phyloP scores from a whole-genome alignment of 805 yeast genomes.

The Lipomyces spencermartinsiae region DNA sequence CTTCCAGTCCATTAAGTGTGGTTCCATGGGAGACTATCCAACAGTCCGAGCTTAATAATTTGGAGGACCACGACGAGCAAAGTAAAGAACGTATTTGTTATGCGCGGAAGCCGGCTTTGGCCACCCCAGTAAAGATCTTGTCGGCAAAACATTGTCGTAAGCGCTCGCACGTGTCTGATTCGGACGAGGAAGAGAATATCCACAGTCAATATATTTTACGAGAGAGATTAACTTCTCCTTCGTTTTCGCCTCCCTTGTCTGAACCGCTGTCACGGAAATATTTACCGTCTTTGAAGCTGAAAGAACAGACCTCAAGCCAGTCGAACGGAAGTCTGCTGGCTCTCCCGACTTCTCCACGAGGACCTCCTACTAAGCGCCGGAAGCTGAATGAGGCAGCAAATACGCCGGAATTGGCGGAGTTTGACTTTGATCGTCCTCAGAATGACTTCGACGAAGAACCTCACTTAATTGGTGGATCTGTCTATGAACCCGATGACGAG shows the following conservation, averaged over 20 bases:
- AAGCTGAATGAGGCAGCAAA: background rate
- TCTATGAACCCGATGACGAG: background rate
- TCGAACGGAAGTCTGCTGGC: background rate
- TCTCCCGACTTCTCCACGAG: background rate
- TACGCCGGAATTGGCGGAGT: background rate
- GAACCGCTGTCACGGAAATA: background rate
- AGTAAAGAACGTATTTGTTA: background rate
- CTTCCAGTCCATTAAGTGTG: background rate
- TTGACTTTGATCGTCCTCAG: background rate
- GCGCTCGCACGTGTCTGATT: slow-evolving; percentile 1
- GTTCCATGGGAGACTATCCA: background rate
- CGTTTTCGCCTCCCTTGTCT: background rate
- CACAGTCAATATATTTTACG: background rate
- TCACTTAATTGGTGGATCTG: background rate
- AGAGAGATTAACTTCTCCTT: background rate
- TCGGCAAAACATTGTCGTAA: background rate
- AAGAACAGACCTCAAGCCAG: background rate
- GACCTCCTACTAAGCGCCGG: background rate
- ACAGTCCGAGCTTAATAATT: background rate
- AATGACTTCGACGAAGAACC: background rate
- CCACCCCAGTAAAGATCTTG: background rate
- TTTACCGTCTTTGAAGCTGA: background rate
- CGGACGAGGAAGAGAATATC: slow-evolving; percentile 1
- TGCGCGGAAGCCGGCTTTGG: background rate
- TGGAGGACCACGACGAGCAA: background rate